Evolutionary conservation across 1,284 basidiomycete genomes (phyloP), one percentile per base, ranked within the genome.

Genomic region (Gomphus sp.): DNA sequence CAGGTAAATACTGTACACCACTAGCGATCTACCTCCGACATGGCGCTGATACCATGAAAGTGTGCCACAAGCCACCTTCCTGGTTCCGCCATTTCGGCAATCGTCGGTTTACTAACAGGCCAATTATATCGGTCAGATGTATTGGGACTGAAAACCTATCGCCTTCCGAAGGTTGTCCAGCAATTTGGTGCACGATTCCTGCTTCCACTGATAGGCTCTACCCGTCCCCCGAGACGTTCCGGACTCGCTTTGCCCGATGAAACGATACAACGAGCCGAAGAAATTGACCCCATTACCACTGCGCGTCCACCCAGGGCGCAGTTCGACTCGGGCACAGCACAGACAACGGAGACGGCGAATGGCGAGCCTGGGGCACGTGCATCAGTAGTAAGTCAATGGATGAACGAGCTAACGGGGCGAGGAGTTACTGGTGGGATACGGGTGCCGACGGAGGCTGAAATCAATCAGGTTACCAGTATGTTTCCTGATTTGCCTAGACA

Each of bases 41-140:
- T 14, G 33, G 36, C n/a, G 45, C 44, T 50, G 36, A 49, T 50
- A 52, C 28, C 31, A 36, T 43, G 34, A 37, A 66, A 93, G 89
- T 78, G 93, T 52, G 77, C 82, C 5, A 72, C 88, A 47, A 83
- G 83, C 18, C 80, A 83, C 43, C 72, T 81, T 1, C 90, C 89
- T 0, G 77, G 82, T 2, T 89, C 89, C 7, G 68, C 79, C 5
- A 71, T 81, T 9, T 80, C 83, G 2, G 76, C 86, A 0, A 61
- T 78, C 33, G 71, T 87, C 37, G 92, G 92, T 31, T 62, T 92
- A 10, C 62, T 87, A 5, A 74, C 83, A 7, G 91, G 93, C 0
- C 77, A 85, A 66, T 73, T 90, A 58, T 94, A 93, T 69, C 85
- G 89, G 50, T 87, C 90, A 12, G 90, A 93, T 69, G 65, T 89